These are phyloP conservation scores for Condylostoma magnum DNA, from an alignment of 169 alveolate genomes.

Conservation along the genomic window DNA sequence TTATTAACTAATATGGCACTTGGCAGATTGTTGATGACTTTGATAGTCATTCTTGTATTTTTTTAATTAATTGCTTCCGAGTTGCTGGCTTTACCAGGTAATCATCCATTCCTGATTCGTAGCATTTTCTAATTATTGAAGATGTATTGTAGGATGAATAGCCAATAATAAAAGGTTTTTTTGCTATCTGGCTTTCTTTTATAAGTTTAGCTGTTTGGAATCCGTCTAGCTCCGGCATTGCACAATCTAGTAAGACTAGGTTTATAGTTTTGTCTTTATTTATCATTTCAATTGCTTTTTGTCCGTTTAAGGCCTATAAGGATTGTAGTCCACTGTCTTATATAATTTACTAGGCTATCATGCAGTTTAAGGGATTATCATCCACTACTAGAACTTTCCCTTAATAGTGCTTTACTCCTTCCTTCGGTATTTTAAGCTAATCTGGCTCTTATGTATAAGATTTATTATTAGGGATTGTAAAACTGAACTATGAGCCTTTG, in stretches of 20 bases:
- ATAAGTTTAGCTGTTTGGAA: neutral
- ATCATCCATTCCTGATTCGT: slow-evolving; percentile 6
- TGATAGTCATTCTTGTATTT: no score
- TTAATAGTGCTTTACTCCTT: no score
- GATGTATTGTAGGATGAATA: neutral
- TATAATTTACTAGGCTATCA: no score
- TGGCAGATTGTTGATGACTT: no score
- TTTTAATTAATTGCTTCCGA: no score
- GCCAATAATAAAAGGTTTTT: neutral
- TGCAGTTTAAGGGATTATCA: no score
- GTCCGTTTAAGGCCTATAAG: no score
- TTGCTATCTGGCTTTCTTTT: neutral
- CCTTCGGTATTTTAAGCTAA: no score
- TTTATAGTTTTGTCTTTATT: neutral
- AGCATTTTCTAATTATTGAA: neutral
- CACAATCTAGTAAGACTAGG: slow-evolving; percentile 1
- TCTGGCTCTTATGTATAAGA: neutral
- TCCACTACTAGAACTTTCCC: no score
- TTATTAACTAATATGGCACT: no score
- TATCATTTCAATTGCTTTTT: no score
- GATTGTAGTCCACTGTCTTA: no score
- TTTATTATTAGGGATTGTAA: neutral
- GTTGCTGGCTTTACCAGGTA: slow-evolving; percentile 1
- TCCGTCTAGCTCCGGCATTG: slow-evolving; percentile 22
- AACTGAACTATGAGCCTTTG: neutral